Evolutionary conservation across 495 filamentous ascomycete species (phyloP), one percentile per base, ranked within the genome.

Genomic region (Tuber calosporum): DNA sequence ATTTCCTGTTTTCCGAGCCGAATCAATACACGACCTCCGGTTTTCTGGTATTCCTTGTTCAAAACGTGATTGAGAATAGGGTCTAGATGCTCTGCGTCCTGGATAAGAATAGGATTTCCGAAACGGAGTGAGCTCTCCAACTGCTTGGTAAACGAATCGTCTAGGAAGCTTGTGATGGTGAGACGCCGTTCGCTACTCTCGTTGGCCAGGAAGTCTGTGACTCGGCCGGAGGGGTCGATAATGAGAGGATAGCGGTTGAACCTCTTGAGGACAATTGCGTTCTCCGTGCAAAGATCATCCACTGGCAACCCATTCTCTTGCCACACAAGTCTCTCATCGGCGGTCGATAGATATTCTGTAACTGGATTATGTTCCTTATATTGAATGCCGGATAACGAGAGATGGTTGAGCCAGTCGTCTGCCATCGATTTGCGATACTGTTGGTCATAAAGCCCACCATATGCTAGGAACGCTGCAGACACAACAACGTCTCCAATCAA

Each of bases 21-120:
- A 74, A 98, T 98, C 68, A 99, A 88, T 48, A 99, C 95, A 87
- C 95, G 94, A 20, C 95, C 95, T 72, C 95, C 95, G n/a, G 95
- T 99, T 84, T 93, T 97, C 83, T 99, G 95, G 83, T 99, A 98
- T 80, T 99, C 95, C 83, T 98, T 98, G 84, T 99, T 99, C 82
- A 99, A 89, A 67, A 99, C 94, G 80, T 99, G 96, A 82, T 97
- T 99, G 79, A 99, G 89, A 70, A 99, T 91, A 8, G 95, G 95
- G 81, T 99, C 95, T 70, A 99, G 83, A 81, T 98, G 92, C 83
- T 99, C 95, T 5, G 95, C 95, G 83, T 99, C 95, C 82, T 99
- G 95, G 77, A 99, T 97, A 69, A 99, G 88, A 76, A 99, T 98
- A 6, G 95, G 94, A 78, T 98, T 98, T 76, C 95, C 95, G 84